These are phyloP conservation scores for Pueraria montana DNA, from an alignment of 306 rosid species.

Conservation along the genomic window DNA sequence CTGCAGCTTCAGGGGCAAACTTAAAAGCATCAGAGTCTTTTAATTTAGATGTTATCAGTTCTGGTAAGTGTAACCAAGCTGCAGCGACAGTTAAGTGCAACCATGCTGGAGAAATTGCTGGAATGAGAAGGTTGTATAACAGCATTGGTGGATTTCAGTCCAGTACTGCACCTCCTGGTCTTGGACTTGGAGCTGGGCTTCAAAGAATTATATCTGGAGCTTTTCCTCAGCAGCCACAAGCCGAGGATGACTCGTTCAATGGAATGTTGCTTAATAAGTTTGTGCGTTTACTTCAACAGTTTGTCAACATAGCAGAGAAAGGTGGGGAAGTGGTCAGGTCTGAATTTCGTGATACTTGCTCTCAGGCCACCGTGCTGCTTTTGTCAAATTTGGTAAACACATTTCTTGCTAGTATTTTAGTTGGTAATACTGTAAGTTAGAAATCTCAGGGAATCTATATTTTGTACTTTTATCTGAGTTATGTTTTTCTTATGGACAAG, in stretches of 20 bases:
- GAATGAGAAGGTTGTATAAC: conserved; percentile 97
- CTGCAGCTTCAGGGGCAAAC: conserved; percentile 96
- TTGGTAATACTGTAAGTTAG: conserved; percentile 34
- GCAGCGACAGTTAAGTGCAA: conserved; percentile 96
- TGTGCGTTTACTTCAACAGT: conserved; percentile 91
- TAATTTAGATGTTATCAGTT: conserved; percentile 94
- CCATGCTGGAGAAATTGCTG: conserved; percentile 98
- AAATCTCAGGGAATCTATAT: conserved; percentile 27
- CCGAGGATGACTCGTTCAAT: conserved; percentile 85
- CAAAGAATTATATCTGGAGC: conserved; percentile 97
- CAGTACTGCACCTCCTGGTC: conserved; percentile 66
- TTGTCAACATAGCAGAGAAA: conserved; percentile 90
- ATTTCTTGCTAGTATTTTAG: conserved; percentile 33
- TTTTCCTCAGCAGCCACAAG: conserved; percentile 80
- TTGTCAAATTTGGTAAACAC: conserved; percentile 87
- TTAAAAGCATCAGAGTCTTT: conserved; percentile 89
- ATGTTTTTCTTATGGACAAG: conserved; percentile 65
- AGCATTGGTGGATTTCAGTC: conserved; percentile 97
- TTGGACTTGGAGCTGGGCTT: conserved; percentile 86
- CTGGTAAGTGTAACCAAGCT: conserved; percentile 92
- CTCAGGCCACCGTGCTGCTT: conserved; percentile 97
- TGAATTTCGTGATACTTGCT: conserved; percentile 93
- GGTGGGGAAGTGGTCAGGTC: conserved; percentile 89
- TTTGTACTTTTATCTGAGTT: conserved; percentile 49
- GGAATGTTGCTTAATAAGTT: conserved; percentile 88